Percentiles rank a stretch among this genome's conserved stretches.
Conservation (phyloP, 2,329 filamentous ascomycete species). For the Sarocladium brachiariae region DNA sequence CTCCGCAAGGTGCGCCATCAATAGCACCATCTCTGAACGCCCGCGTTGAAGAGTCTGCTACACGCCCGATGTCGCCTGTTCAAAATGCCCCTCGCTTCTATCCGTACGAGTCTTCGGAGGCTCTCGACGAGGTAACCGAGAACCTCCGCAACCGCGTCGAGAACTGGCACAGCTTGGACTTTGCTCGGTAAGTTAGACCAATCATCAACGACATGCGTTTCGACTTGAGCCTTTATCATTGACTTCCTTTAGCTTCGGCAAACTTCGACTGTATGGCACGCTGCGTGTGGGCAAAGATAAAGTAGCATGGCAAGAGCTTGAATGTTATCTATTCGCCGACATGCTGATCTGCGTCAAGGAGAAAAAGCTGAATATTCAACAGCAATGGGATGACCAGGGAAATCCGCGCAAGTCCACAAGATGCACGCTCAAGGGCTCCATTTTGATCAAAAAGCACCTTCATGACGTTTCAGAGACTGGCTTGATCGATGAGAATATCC, state of each 20-base stretch:
- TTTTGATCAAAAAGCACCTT: constrained; percentile 95
- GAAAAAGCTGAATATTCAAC: constrained; percentile 60
- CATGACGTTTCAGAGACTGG: constrained; percentile 75
- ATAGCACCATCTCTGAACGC: constrained; percentile 17
- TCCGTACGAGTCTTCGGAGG: constrained; percentile 69
- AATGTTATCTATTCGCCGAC: constrained; percentile 94
- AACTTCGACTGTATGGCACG: constrained; percentile 80
- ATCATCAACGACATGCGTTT: neutral
- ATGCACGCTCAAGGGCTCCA: constrained; percentile 93
- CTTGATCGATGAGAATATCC: constrained; percentile 66
- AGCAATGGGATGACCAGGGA: constrained; percentile 60
- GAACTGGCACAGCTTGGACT: constrained; percentile 97
- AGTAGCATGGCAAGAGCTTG: constrained; percentile 92
- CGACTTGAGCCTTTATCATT: constrained; percentile 2
- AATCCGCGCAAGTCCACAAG: constrained; percentile 58
- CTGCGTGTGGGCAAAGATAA: constrained; percentile 94
- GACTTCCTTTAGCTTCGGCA: constrained; percentile 65
- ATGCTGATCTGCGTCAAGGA: constrained; percentile 99
- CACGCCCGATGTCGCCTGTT: constrained; percentile 53
- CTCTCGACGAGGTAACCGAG: constrained; percentile 78
- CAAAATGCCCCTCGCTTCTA: constrained; percentile 53
- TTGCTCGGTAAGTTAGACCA: constrained; percentile 54
- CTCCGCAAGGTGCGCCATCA: constrained; percentile 32
- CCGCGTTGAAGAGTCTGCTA: constrained; percentile 45
- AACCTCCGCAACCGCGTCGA: constrained; percentile 82